Evolutionary conservation across 495 filamentous ascomycete genomes (phyloP).

Genomic region (Talaromyces nanjingensis): DNA sequence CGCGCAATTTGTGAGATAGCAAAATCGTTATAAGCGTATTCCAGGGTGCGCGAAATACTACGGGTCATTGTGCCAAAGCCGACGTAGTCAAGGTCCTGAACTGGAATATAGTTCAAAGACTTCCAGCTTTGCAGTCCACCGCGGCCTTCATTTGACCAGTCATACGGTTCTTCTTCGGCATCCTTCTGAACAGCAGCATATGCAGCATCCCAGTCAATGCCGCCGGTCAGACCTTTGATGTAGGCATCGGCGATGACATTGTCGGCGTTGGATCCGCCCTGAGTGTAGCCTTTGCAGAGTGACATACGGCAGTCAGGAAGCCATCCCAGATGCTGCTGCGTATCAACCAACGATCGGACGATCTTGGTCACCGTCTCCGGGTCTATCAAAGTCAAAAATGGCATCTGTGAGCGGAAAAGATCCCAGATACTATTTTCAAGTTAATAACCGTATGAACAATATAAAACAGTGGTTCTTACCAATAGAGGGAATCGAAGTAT

Average conservation of each 20-base stretch:
- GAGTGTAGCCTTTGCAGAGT: slow-evolving; percentile 61
- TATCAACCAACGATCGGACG: slow-evolving; percentile 65
- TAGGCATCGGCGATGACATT: slow-evolving; percentile 71
- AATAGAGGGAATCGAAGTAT: slow-evolving; percentile 49
- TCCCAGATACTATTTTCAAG: slow-evolving; percentile 41
- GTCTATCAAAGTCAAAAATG: slow-evolving; percentile 61
- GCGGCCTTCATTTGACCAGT: slow-evolving; percentile 68
- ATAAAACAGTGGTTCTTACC: slow-evolving; percentile 27
- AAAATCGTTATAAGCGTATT: slow-evolving; percentile 70
- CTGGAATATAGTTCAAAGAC: slow-evolving; percentile 57
- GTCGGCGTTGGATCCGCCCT: slow-evolving; percentile 72
- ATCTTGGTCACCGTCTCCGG: slow-evolving; percentile 55
- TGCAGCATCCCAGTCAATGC: slow-evolving; percentile 61
- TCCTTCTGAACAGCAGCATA: slow-evolving; percentile 62
- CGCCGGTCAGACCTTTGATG: slow-evolving; percentile 57
- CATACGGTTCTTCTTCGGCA: slow-evolving; percentile 58
- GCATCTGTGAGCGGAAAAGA: slow-evolving; percentile 56
- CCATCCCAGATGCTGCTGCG: slow-evolving; percentile 62
- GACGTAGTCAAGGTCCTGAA: slow-evolving; percentile 60
- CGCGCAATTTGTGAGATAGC: slow-evolving; percentile 45
- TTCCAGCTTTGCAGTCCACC: slow-evolving; percentile 69
- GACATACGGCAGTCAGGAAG: slow-evolving; percentile 61
- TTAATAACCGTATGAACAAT: not conserved
- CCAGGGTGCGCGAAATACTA: slow-evolving; percentile 62
- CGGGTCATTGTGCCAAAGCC: slow-evolving; percentile 68